Evolutionary conservation across 805 yeast genomes (phyloP), one percentile per base, ranked within the genome.

Genomic region (Ogataea trehalophila): DNA sequence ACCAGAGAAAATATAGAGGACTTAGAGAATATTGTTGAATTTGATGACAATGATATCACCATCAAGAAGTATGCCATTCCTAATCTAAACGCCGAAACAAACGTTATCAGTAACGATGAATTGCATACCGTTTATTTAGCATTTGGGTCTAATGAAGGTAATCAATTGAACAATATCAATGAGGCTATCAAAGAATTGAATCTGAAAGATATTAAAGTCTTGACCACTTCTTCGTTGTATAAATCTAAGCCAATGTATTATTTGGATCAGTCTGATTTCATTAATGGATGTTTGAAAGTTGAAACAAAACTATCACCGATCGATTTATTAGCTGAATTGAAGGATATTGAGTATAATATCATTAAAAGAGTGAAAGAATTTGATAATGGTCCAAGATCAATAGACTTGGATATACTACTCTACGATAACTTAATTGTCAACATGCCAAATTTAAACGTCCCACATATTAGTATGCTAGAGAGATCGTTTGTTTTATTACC

Each of bases 211-310:
- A 71, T 87, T 17, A 55, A 65, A 13, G 76, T 94, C 0, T 49
- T 73, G 3, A 71, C 76, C 3, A 78, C 92, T 0, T 91, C 98
- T 0, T 80, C 95, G 0, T 67, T 92, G 46, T 94, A 88, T 64
- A 81, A 85, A 49, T 87, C 97, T 18, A 87, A 84, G 57, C 98
- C 99, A 37, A 92, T 94, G 98, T 94, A 90, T 65, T 80, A 75
- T 52, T 65, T 75, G 34, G 87, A 89, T 47, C 99, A 94, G 67
- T 75, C 80, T 2, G 82, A 81, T 57, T 94, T 94, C 60, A 69
- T 82, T 56, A 94, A 94, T 63, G 98, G 97, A 2, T 95, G 83
- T 4, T 60, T 88, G 15, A 79, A 83, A 53, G 71, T 86, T 15
- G 49, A 66, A n/a, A 91, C 97, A 0, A 53, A 53, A 0, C 70